These are phyloP conservation scores for Tricholoma furcatifolium DNA, from an alignment of 768 basidiomycete species.

Conservation along the genomic window DNA sequence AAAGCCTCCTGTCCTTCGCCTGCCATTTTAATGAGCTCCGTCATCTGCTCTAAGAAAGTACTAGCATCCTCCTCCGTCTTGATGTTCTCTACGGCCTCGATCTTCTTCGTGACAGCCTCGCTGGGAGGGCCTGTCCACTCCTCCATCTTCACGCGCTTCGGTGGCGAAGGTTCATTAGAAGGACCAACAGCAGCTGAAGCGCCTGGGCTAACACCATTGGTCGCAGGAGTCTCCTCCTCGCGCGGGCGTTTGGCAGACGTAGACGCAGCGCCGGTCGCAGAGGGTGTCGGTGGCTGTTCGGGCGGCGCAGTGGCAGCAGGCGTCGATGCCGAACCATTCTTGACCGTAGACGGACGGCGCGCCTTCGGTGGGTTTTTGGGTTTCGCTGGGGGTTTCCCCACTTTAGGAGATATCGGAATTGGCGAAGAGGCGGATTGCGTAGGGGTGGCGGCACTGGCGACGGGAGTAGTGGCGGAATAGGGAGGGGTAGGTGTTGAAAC, in stretches of 20 bases:
- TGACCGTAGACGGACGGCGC: slow-evolving; percentile 24
- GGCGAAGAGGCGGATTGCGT: slow-evolving; percentile 58
- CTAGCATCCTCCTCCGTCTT: slow-evolving; percentile 68
- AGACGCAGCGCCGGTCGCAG: slow-evolving; percentile 20
- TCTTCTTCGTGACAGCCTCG: slow-evolving; percentile 45
- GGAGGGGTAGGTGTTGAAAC: slow-evolving; percentile 44
- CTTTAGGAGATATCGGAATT: slow-evolving; percentile 70
- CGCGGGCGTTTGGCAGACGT: slow-evolving; percentile 45
- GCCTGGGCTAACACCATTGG: slow-evolving; percentile 28
- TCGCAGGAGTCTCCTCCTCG: slow-evolving; percentile 48
- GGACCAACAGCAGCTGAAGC: slow-evolving; percentile 24
- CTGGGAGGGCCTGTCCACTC: slow-evolving; percentile 67
- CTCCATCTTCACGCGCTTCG: slow-evolving; percentile 73
- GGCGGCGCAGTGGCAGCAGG: slow-evolving; percentile 18
- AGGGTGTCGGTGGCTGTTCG: slow-evolving; percentile 20
- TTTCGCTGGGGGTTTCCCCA: slow-evolving; percentile 45
- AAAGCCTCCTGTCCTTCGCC: slow-evolving; percentile 44
- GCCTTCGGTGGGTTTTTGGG: slow-evolving; percentile 38
- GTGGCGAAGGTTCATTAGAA: slow-evolving; percentile 58
- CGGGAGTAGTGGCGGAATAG: slow-evolving; percentile 40
- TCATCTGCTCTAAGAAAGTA: slow-evolving; percentile 62
- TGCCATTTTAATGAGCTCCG: slow-evolving; percentile 57
- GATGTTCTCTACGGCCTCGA: slow-evolving; percentile 44
- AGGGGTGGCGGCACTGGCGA: slow-evolving; percentile 50
- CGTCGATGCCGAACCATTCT: slow-evolving; percentile 28